Percentiles rank a stretch among this genome's conserved stretches.
These are phyloP conservation scores for Potentilla sterilis DNA, from an alignment of 306 rosid species.

Conservation along the genomic window DNA sequence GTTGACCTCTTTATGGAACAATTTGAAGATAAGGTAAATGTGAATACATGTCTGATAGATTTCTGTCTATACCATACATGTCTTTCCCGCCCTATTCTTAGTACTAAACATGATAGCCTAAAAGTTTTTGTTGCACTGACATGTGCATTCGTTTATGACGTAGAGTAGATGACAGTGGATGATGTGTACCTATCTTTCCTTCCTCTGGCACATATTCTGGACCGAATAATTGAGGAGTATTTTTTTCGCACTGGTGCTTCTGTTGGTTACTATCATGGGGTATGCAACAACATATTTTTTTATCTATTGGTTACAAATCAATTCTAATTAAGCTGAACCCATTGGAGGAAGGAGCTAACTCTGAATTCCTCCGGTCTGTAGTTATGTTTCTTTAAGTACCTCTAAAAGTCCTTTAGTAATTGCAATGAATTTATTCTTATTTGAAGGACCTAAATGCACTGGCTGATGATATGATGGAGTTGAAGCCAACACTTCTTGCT, in stretches of 20 bases:
- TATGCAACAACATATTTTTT: conserved; percentile 23
- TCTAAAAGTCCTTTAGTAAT: not conserved
- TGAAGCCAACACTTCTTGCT: conserved; percentile 81
- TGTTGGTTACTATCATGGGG: conserved; percentile 93
- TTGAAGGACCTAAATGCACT: conserved; percentile 67
- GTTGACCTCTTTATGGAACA: conserved; percentile 71
- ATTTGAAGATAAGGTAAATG: conserved; percentile 75
- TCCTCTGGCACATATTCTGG: conserved; percentile 87
- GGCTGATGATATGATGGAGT: conserved; percentile 66
- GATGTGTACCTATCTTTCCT: conserved; percentile 86
- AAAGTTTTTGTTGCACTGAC: conserved; percentile 13
- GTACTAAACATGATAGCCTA: not conserved
- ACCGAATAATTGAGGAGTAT: conserved; percentile 80
- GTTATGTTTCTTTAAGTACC: not conserved
- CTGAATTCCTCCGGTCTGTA: not conserved
- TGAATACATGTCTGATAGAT: conserved; percentile 5
- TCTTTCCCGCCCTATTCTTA: not conserved
- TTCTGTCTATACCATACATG: not conserved
- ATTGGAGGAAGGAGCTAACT: not conserved
- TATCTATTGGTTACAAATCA: not conserved
- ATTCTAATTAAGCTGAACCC: not conserved
- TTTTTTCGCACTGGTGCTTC: conserved; percentile 78
- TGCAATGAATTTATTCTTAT: conserved; percentile 12
- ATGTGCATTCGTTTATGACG: not conserved
- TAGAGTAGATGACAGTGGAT: conserved; percentile 60